phyloP scores from a whole-genome alignment of 805 yeast genomes.

The Pichia thaimueangensis region DNA sequence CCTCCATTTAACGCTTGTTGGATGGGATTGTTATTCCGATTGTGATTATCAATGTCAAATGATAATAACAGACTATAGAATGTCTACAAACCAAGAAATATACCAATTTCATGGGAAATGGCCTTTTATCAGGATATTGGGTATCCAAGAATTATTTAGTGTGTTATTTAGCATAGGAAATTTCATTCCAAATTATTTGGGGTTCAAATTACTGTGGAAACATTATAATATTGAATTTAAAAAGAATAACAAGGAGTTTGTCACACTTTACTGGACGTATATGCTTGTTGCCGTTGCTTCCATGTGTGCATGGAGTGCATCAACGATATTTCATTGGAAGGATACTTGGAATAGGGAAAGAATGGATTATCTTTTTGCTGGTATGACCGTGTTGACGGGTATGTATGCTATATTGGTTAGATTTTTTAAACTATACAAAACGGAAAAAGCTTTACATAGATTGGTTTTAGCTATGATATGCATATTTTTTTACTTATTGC shows the following conservation, averaged over 20 bases:
- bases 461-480: conserved; percentile 36
- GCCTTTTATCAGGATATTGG: conserved; percentile 80
- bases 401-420: conserved; percentile 64
- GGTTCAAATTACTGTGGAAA: conserved; percentile 31
- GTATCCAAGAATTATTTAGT: conserved; percentile 80
- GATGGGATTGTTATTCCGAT: conserved; percentile 72
- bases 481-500: conserved; percentile 48
- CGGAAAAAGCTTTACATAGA: conserved; percentile 26
- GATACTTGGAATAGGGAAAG: conserved; percentile 77
- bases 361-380: conserved; percentile 89
- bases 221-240: conserved; percentile 18
- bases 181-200: conserved; percentile 56
- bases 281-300: conserved; percentile 55
- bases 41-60: conserved; percentile 95
- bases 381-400: conserved; percentile 76
- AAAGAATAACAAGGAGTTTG: conserved; percentile 21
- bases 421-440: conserved; percentile 49
- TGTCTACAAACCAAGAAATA: conserved; percentile 41
- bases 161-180: conserved; percentile 72
- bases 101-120: conserved; percentile 95
- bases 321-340: conserved; percentile 81
- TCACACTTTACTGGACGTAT: conserved; percentile 32
- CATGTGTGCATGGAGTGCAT: conserved; percentile 82
- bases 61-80: conserved; percentile 53
- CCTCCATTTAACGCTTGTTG: conserved; percentile 37